Evolutionary conservation across 2,329 filamentous ascomycete species (phyloP), one percentile per base, ranked within the genome.

Genomic region (Raffaelea arxii): DNA sequence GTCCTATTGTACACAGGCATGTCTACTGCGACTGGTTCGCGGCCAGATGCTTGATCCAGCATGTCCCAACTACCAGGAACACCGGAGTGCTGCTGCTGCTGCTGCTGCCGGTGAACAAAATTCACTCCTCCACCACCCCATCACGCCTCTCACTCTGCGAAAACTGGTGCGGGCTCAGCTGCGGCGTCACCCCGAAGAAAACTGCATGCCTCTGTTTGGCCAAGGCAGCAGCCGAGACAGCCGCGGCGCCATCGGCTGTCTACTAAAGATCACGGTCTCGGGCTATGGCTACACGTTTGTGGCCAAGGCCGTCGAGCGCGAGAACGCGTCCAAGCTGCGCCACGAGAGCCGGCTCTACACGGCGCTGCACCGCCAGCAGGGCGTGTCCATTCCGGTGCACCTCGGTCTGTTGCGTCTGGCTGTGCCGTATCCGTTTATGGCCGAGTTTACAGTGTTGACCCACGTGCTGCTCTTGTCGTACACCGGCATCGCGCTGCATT

Each of bases 401-500:
- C 32, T 47, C 9, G 45, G 45, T 16, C 36, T 44, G 4, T 5
- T 48, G 10, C 14, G 38, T 3, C 35, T 48, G 21, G 12, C 19
- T 7, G 25, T 24, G n/a, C 24, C 41, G 6, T 48, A 44, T n/a
- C 46, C 46, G 12, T 11, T 43, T 32, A 22, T 5, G 24, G 25
- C 24, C 14, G 4, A 3, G 5, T 44, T 40, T 19, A 14, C 3
- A 14, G 35, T 21, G 3, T n/a, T 48, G 41, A 6, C 41, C 18
- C 25, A 44, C 19, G 24, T 48, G 41, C 25, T 48, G 25, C 30
- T 44, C 4, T 12, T 44, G 41, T 40, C 46, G 21, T 39, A 48
- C n/a, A 41, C 25, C n/a, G 46, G 46, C 41, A 21, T 7, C 9
- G 40, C 23, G 9, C 22, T 22, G n/a, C n/a, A 25, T 12, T 10